Percentiles rank a stretch among this genome's conserved stretches.
Conservation (phyloP, 2,329 filamentous ascomycete species). For the Paraconiothyrium sp. region DNA sequence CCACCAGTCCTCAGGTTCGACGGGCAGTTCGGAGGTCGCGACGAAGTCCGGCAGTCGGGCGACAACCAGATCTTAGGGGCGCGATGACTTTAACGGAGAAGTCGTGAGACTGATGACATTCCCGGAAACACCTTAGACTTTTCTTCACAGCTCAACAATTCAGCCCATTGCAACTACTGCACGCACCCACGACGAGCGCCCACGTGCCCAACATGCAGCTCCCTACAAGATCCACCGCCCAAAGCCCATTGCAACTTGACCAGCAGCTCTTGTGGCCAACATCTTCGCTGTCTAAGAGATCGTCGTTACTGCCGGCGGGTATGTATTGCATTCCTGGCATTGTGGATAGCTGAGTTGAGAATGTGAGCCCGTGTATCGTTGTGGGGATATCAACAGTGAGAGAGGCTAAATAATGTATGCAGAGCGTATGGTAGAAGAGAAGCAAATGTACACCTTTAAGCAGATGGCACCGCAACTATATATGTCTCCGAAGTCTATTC, state of each 20-base stretch:
- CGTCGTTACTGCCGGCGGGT: slow-evolving; percentile 9
- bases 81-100: too few relatives aligned
- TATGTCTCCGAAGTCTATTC: neutral
- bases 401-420: too few relatives aligned
- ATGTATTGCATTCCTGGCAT: slow-evolving; percentile 29
- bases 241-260: slow-evolving; percentile 19
- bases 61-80: too few relatives aligned
- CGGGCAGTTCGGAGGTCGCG: too few relatives aligned
- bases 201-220: slow-evolving; percentile 18
- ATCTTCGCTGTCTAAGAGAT: slow-evolving; percentile 16
- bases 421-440: neutral
- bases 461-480: neutral
- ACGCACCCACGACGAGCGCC: slow-evolving; percentile 18
- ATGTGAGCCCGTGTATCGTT: neutral
- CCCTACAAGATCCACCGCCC: slow-evolving; percentile 1
- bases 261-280: slow-evolving; percentile 17
- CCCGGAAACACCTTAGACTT: neutral
- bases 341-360: neutral
- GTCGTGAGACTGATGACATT: too few relatives aligned
- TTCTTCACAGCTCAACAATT: slow-evolving; percentile 15
- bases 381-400: neutral
- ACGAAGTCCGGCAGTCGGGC: too few relatives aligned
- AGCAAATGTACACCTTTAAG: neutral
- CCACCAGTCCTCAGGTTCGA: too few relatives aligned
- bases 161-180: slow-evolving; percentile 19